Base-by-base conservation (phyloP, 176 grass and related monocot species). In the Metroxylon sagu region DNA sequence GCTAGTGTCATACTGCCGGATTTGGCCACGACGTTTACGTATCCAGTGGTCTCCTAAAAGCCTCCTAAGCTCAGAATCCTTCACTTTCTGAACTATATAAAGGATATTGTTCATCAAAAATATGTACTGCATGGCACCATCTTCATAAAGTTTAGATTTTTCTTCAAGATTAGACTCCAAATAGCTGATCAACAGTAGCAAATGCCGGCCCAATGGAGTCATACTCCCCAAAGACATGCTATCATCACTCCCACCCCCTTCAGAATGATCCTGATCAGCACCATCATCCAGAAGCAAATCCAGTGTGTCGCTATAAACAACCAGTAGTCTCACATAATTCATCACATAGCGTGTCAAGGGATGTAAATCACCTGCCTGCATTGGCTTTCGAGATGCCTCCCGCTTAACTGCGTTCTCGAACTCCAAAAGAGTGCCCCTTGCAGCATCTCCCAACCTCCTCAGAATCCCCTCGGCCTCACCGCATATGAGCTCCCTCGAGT, bases 31-130 rank as follows among this genome's bases (percentile, higher is more conserved):
- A 53, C 75, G 93, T 18, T 76, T 79, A 3, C 78, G 61, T 64
- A 90, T 77, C 93, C 93, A 97, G 27, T 85, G 77, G 51, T 97
- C 93, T 8, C 93, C 87, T 64, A 97, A 76, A 77, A 88, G 84
- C 53, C 83, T 89, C 39, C 87, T 78, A 55, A 97, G 82, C 61
- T 97, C 93, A 0, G 87, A 97, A 76, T 91, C 87, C 58, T 91
- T 97, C 50, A 84, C 76, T 68, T 91, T 91, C 48, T 88, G 79
- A 14, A 88, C 73, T 29, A 97, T 97, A 57, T 97, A 91, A 15
- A 85, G 74, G 68, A 86, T 83, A 58, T 97, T 97, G 58, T 91
- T 97, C 93, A 97, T 97, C 56, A 89, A 77, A 83, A 97, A 97
- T 85, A 97, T 82, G 74, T 83, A 91, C 66, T 72, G 70, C 59